A percentile compares a stretch with the other conserved stretches of the same genome.
These are phyloP conservation scores for Rhexocercosporidium sp. DNA, from an alignment of 2,329 filamentous ascomycete species.

Conservation along the genomic window DNA sequence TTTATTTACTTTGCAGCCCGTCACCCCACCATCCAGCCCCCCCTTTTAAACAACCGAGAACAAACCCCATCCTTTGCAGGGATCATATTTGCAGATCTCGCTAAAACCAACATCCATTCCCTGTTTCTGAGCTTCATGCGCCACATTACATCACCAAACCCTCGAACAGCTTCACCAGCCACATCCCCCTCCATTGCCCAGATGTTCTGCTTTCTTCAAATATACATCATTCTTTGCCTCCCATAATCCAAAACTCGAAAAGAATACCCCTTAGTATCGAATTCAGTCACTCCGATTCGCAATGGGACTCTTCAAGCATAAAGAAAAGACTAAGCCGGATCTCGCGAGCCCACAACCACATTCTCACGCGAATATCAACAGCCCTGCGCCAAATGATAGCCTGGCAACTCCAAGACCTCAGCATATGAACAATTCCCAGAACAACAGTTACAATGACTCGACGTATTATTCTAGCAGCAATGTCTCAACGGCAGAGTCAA, in stretches of 20 bases:
- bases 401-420: slow-evolving; percentile 17
- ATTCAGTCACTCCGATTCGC: neutral
- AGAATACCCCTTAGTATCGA: neutral
- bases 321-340: slow-evolving; percentile 29
- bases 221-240: neutral
- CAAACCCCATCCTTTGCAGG: slow-evolving; percentile 1
- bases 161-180: slow-evolving; percentile 13
- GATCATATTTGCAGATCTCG: neutral
- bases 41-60: neutral
- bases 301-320: slow-evolving; percentile 35
- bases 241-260: neutral
- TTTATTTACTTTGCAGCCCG: neutral
- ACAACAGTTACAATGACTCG: slow-evolving; percentile 34
- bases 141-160: slow-evolving; percentile 20
- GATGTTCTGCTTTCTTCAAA: slow-evolving; percentile 6
- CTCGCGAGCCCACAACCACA: slow-evolving; percentile 8
- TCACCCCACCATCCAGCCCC: neutral
- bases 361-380: slow-evolving; percentile 1
- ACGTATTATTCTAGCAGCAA: slow-evolving; percentile 34
- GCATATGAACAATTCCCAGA: slow-evolving; percentile 15
- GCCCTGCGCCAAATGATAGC: slow-evolving; percentile 2
- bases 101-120: neutral
- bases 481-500: slow-evolving; percentile 27
- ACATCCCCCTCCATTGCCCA: slow-evolving; percentile 6
- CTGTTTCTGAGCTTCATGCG: slow-evolving; percentile 11